Evolutionary conservation across 352 stramenopile genomes (phyloP).

Genomic region (Phytopythium chamaehyphon): DNA sequence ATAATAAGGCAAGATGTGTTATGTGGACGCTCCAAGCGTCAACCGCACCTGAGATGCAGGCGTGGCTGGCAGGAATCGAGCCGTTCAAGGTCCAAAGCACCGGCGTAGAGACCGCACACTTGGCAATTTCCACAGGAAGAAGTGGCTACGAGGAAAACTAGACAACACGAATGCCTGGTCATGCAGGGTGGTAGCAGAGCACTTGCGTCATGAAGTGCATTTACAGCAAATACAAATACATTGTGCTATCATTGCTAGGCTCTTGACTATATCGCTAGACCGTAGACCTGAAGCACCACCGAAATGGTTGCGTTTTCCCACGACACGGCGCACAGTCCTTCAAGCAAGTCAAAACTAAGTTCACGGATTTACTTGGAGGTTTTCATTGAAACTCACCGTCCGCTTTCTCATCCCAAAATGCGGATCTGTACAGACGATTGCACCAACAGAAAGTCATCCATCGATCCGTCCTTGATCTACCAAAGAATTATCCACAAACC

Average conservation of each 20-base stretch:
- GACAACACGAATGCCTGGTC: no score
- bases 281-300: constrained; percentile 64
- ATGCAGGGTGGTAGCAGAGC: no score
- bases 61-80: constrained; percentile 70
- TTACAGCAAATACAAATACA: not conserved
- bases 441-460: no score
- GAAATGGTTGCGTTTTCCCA: constrained; percentile 77
- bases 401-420: constrained; percentile 74
- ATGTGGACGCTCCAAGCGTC: constrained; percentile 79
- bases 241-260: not conserved
- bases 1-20: constrained; percentile 36
- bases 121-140: no score
- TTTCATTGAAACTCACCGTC: constrained; percentile 52
- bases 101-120: constrained; percentile 7
- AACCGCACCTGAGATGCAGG: constrained; percentile 51
- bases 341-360: not conserved
- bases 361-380: no score
- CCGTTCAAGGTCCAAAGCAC: constrained; percentile 53
- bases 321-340: constrained; percentile 63
- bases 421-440: no score
- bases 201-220: no score
- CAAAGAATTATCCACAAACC: constrained; percentile 15
- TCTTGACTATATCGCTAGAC: constrained; percentile 41
- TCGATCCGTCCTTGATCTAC: no score
- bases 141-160: no score